These are phyloP conservation scores for Kwoniella heveanensis DNA, from an alignment of 768 basidiomycete genomes.

Conservation along the genomic window DNA sequence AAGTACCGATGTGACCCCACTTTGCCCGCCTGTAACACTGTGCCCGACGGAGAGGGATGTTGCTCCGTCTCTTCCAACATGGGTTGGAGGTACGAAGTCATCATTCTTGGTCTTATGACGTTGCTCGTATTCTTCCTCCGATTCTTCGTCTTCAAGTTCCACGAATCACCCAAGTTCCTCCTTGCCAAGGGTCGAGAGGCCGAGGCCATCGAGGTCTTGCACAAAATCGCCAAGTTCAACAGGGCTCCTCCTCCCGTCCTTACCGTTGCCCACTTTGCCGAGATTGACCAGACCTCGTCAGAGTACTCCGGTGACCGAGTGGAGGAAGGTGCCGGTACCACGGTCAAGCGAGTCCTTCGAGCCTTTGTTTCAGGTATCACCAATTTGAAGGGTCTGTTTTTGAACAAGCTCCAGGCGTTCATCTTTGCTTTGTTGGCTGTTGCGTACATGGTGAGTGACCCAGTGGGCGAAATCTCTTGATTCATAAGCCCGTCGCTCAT, in stretches of 20 bases:
- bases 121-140: slow-evolving; percentile 64
- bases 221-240: slow-evolving; percentile 58
- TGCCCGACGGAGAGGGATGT: slow-evolving; percentile 53
- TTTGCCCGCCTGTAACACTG: slow-evolving; percentile 39
- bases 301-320: slow-evolving; percentile 5
- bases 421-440: slow-evolving; percentile 49
- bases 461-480: too few species aligned
- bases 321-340: slow-evolving; percentile 8
- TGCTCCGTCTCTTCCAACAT: slow-evolving; percentile 63
- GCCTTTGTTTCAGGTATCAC: slow-evolving; percentile 35
- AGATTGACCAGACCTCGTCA: slow-evolving; percentile 47
- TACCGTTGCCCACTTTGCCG: slow-evolving; percentile 55
- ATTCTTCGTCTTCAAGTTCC: slow-evolving; percentile 64
- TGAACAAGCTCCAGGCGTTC: slow-evolving; percentile 48
- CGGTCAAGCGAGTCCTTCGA: slow-evolving; percentile 28
- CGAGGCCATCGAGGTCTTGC: slow-evolving; percentile 61
- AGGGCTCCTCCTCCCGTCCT: slow-evolving; percentile 47
- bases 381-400: slow-evolving; percentile 56
- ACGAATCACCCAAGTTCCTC: slow-evolving; percentile 68
- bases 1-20: slow-evolving; percentile 61
- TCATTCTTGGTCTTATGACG: slow-evolving; percentile 58
- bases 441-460: slow-evolving; percentile 50
- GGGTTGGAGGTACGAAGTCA: slow-evolving; percentile 67
- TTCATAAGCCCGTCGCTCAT: too few species aligned
- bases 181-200: slow-evolving; percentile 64